These are phyloP conservation scores for Cicer cuneatum DNA, from an alignment of 306 rosid genomes.

Conservation along the genomic window DNA sequence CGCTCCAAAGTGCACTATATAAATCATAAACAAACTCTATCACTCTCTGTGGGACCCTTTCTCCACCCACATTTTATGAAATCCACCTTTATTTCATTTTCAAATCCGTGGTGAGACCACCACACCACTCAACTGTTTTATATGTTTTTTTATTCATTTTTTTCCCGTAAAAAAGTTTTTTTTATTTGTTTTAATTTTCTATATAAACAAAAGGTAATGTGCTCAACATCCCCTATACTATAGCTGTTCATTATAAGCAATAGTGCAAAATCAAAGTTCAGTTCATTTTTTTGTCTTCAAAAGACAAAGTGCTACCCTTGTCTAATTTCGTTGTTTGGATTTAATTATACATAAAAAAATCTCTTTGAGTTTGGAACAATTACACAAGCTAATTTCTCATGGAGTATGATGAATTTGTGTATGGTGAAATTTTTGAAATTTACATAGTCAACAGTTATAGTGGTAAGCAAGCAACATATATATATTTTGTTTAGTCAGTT, in stretches of 20 bases:
- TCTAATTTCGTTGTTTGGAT: slow-evolving; percentile 26
- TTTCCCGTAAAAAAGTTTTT: too few species aligned
- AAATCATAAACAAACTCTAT: not conserved
- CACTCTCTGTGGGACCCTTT: not conserved
- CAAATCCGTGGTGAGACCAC: slow-evolving; percentile 26
- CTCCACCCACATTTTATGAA: slow-evolving; percentile 7
- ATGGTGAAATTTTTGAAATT: slow-evolving; percentile 41
- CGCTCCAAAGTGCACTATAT: not conserved
- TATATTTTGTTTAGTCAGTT: slow-evolving; percentile 10
- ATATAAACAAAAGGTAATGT: slow-evolving; percentile 38
- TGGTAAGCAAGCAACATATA: slow-evolving; percentile 41
- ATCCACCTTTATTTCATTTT: slow-evolving; percentile 25
- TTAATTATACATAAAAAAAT: slow-evolving; percentile 34
- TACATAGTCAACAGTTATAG: slow-evolving; percentile 28
- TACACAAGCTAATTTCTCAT: slow-evolving; percentile 41
- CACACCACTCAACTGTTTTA: not conserved
- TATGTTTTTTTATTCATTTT: not conserved
- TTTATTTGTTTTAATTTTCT: not conserved
- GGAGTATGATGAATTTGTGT: slow-evolving; percentile 66
- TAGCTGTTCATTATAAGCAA: slow-evolving; percentile 17
- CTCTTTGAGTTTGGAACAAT: slow-evolving; percentile 20
- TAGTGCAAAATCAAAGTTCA: slow-evolving; percentile 7
- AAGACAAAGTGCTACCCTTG: slow-evolving; percentile 42
- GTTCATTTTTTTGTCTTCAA: slow-evolving; percentile 18
- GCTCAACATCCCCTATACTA: not conserved